These are phyloP conservation scores for Apiospora sp. DNA, from an alignment of 2,329 filamentous ascomycete species.

Conservation along the genomic window DNA sequence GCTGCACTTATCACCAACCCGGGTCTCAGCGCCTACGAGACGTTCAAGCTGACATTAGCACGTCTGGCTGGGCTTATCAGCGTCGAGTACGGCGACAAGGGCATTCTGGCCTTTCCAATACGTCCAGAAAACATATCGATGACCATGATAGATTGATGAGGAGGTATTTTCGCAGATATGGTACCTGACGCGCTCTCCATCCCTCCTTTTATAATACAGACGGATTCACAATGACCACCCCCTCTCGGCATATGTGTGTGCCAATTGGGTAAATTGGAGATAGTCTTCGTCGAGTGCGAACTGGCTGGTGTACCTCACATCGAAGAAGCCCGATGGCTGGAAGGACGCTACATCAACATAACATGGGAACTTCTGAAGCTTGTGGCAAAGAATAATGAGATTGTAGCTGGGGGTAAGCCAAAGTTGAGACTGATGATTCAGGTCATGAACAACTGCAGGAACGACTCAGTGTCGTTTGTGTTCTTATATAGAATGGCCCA, in stretches of 20 bases:
- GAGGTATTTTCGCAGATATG: too few relatives aligned
- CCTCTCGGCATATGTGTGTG: neutral
- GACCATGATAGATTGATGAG: too few relatives aligned
- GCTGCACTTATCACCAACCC: too few relatives aligned
- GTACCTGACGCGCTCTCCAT: too few relatives aligned
- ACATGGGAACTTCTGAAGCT: conserved; percentile 49
- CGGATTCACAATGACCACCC: too few relatives aligned
- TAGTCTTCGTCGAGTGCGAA: conserved; percentile 36
- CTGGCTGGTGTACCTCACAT: conserved; percentile 42
- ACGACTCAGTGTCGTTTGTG: neutral
- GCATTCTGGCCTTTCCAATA: too few relatives aligned
- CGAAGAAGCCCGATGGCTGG: conserved; percentile 41
- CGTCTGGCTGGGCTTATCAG: too few relatives aligned
- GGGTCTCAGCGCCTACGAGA: too few relatives aligned
- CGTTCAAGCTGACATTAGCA: too few relatives aligned
- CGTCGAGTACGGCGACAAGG: too few relatives aligned
- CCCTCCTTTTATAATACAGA: too few relatives aligned
- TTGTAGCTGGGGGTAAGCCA: conserved; percentile 38
- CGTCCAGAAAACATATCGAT: too few relatives aligned
- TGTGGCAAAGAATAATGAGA: conserved; percentile 39
- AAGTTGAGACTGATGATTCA: conserved; percentile 38
- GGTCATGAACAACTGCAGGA: neutral
- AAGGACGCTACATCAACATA: conserved; percentile 47
- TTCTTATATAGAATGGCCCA: neutral
- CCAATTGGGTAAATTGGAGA: neutral